phyloP scores from a whole-genome alignment of 1,139 yeast species.

The Hansenula sp. region DNA sequence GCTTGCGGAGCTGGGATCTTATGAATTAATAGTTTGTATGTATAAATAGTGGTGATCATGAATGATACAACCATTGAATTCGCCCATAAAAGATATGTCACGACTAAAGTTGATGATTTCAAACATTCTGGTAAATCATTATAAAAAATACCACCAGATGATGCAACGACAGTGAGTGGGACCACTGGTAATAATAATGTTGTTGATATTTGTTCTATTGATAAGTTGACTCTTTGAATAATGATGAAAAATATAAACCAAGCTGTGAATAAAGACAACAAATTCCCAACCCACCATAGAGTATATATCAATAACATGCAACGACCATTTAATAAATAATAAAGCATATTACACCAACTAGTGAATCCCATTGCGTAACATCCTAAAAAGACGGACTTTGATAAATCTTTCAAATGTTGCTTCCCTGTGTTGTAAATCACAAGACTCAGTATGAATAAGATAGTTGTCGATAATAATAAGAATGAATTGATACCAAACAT shows the following conservation, averaged over 20 bases:
- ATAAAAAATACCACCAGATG: slow-evolving; percentile 58
- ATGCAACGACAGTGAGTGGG: slow-evolving; percentile 68
- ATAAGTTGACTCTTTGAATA: slow-evolving; percentile 33
- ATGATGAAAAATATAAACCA: slow-evolving; percentile 49
- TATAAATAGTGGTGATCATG: slow-evolving; percentile 51
- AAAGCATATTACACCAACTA: slow-evolving; percentile 56
- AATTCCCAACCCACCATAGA: slow-evolving; percentile 68
- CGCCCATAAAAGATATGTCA: slow-evolving; percentile 61
- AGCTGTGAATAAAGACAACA: slow-evolving; percentile 50
- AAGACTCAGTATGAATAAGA: slow-evolving; percentile 37
- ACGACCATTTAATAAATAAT: slow-evolving; percentile 24
- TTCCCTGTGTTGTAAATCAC: slow-evolving; percentile 33
- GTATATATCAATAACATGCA: slow-evolving; percentile 46
- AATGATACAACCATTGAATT: slow-evolving; percentile 63
- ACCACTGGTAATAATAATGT: slow-evolving; percentile 62
- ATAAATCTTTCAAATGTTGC: slow-evolving; percentile 37
- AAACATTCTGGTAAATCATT: slow-evolving; percentile 39
- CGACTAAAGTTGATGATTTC: slow-evolving; percentile 48
- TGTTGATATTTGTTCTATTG: slow-evolving; percentile 16
- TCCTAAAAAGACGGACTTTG: slow-evolving; percentile 63
- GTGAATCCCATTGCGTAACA: slow-evolving; percentile 76
- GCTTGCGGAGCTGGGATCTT: slow-evolving; percentile 51
- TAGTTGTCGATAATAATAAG: slow-evolving; percentile 39
- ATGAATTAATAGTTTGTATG: slow-evolving; percentile 52
- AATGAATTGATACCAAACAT: slow-evolving; percentile 53